Evolutionary conservation across 495 filamentous ascomycete genomes (phyloP).

Genomic region (Podospora anserina): DNA sequence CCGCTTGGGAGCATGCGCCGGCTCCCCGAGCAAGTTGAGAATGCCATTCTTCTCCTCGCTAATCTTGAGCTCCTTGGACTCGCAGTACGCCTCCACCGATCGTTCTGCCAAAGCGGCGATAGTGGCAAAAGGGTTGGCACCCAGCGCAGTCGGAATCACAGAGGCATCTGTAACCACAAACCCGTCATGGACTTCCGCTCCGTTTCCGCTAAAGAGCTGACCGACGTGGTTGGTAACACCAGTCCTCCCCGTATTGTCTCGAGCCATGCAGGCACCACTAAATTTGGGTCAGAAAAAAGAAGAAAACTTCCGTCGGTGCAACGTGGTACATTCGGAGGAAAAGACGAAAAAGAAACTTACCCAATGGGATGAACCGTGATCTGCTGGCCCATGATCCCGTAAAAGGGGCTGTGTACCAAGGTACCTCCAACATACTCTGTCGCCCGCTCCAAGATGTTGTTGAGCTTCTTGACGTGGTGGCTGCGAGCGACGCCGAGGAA

Average conservation of each 20-base stretch:
- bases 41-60: slow-evolving; percentile 51
- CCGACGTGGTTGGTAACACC: slow-evolving; percentile 65
- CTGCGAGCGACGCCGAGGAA: slow-evolving; percentile 56
- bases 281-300: slow-evolving; percentile 15
- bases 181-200: slow-evolving; percentile 50
- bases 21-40: slow-evolving; percentile 46
- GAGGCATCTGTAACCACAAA: slow-evolving; percentile 62
- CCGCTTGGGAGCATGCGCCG: slow-evolving; percentile 27
- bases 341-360: slow-evolving; percentile 26
- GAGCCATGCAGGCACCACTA: slow-evolving; percentile 60
- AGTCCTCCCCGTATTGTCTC: slow-evolving; percentile 52
- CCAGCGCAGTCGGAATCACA: slow-evolving; percentile 62
- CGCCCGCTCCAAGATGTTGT: slow-evolving; percentile 48
- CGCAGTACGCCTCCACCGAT: slow-evolving; percentile 50
- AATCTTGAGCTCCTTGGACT: slow-evolving; percentile 42
- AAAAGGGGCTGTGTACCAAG: slow-evolving; percentile 56
- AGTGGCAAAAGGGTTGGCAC: slow-evolving; percentile 68
- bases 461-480: slow-evolving; percentile 53
- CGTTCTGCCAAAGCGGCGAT: slow-evolving; percentile 66
- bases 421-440: slow-evolving; percentile 58
- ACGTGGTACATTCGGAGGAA: slow-evolving; percentile 1
- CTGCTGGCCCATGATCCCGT: slow-evolving; percentile 51
- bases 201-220: slow-evolving; percentile 55
- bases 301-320: slow-evolving; percentile 11
- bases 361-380: slow-evolving; percentile 69